Percentiles rank a stretch among this genome's conserved stretches.
These are phyloP conservation scores for Rhodotorula toruloides DNA, from an alignment of 768 basidiomycete species.

Conservation along the genomic window DNA sequence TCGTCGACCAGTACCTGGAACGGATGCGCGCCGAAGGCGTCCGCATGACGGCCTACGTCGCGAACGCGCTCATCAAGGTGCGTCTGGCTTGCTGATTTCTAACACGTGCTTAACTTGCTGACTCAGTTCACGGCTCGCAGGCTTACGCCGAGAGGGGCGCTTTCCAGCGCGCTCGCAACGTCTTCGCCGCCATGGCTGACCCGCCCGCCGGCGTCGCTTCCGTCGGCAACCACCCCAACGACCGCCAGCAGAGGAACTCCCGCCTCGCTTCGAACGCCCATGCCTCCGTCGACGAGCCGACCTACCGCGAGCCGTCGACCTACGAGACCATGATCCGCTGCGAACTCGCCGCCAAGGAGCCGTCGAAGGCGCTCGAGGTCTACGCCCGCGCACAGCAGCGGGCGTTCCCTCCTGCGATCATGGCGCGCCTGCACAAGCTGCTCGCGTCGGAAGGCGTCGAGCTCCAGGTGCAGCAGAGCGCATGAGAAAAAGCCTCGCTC, in stretches of 20 bases:
- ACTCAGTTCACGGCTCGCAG: constrained; percentile 49
- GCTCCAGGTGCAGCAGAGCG: no score
- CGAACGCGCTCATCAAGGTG: constrained; percentile 60
- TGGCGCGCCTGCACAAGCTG: no score
- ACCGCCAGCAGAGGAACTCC: constrained; percentile 49
- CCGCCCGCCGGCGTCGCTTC: constrained; percentile 80
- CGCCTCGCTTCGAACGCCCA: constrained; percentile 13
- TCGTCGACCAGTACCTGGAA: constrained; percentile 63
- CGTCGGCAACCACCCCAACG: constrained; percentile 75
- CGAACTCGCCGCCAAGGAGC: no score
- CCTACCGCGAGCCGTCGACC: constrained; percentile 87
- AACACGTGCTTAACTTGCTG: background rate
- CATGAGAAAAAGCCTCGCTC: no score
- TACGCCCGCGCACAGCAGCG: no score
- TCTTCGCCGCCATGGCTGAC: constrained; percentile 78
- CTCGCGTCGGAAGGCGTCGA: no score
- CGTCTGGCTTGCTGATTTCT: background rate
- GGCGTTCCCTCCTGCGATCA: no score
- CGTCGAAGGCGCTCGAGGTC: no score
- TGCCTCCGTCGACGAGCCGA: constrained; percentile 50
- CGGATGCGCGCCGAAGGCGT: constrained; percentile 62
- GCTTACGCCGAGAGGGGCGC: constrained; percentile 65
- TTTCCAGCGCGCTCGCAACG: constrained; percentile 62
- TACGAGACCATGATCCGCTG: no score
- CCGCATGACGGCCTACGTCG: constrained; percentile 91